These are phyloP conservation scores for Nakaseomyces uthaithaninus DNA, from an alignment of 1,139 yeast species.

Conservation along the genomic window DNA sequence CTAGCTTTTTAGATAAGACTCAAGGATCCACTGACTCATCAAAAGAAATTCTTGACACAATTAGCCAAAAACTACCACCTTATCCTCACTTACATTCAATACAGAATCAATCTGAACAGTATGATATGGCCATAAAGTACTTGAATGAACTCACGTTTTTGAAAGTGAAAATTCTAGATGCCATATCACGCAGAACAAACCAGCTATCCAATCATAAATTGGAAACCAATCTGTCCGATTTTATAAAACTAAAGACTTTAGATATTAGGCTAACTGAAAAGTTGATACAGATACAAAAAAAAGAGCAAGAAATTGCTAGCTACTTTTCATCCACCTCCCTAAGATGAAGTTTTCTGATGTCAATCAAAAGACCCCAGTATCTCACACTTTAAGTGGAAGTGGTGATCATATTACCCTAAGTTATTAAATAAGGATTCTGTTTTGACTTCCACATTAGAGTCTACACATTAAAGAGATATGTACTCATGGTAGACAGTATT, in stretches of 20 bases:
- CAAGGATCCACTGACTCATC: background rate
- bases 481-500: no score
- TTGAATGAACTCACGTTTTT: background rate
- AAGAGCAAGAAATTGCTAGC: background rate
- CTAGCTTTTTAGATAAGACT: background rate
- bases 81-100: background rate
- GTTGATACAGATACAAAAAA: constrained; percentile 1
- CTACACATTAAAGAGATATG: no score
- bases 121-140: background rate
- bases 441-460: no score
- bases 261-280: constrained; percentile 6
- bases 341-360: background rate
- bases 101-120: background rate
- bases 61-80: background rate
- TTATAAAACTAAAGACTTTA: background rate
- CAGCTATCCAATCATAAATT: background rate
- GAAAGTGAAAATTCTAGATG: background rate
- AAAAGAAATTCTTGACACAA: background rate
- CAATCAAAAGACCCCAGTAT: no score
- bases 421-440: no score
- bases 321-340: constrained; percentile 3
- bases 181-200: background rate
- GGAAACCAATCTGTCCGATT: background rate
- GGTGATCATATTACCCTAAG: no score
- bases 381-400: no score